Conservation (phyloP, 148 eudicot genomes). For the Heliamphora exappendiculata region DNA sequence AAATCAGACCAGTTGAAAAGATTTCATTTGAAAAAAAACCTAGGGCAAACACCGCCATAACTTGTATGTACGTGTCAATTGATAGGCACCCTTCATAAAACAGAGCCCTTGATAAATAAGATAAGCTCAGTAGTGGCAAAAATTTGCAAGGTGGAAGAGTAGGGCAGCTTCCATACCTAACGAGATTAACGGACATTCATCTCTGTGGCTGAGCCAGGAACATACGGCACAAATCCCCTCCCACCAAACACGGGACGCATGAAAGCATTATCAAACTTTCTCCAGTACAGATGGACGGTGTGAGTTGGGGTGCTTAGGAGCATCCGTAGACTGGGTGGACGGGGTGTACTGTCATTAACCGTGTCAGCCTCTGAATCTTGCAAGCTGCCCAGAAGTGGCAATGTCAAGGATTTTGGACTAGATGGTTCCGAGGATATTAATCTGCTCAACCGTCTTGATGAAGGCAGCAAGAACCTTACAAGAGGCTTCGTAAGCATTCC, state of each 20-base stretch:
- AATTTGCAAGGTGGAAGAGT: not conserved
- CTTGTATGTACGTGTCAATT: not conserved
- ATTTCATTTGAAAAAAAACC: too few species aligned
- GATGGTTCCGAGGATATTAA: constrained; percentile 27
- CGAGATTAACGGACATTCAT: not conserved
- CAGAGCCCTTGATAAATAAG: not conserved
- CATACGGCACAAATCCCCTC: constrained; percentile 24
- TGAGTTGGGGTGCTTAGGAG: constrained; percentile 37
- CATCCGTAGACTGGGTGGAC: constrained; percentile 35
- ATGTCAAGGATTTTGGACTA: constrained; percentile 31
- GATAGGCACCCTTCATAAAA: not conserved
- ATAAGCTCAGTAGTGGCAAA: not conserved
- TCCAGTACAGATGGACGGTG: constrained; percentile 49
- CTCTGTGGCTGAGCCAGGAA: constrained; percentile 23
- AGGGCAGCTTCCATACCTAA: not conserved
- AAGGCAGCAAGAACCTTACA: constrained; percentile 33
- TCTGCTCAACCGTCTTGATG: constrained; percentile 10
- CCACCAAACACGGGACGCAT: constrained; percentile 67
- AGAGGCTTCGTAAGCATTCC: constrained; percentile 57
- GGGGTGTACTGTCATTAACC: constrained; percentile 13
- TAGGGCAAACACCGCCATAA: too few species aligned
- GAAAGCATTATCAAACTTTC: constrained; percentile 40
- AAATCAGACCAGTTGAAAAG: too few species aligned
- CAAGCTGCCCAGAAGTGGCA: constrained; percentile 31
- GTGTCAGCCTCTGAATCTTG: constrained; percentile 26